Evolutionary conservation across 352 stramenopile genomes (phyloP), one percentile per base, ranked within the genome.

Genomic region (Plasmopara viticola): DNA sequence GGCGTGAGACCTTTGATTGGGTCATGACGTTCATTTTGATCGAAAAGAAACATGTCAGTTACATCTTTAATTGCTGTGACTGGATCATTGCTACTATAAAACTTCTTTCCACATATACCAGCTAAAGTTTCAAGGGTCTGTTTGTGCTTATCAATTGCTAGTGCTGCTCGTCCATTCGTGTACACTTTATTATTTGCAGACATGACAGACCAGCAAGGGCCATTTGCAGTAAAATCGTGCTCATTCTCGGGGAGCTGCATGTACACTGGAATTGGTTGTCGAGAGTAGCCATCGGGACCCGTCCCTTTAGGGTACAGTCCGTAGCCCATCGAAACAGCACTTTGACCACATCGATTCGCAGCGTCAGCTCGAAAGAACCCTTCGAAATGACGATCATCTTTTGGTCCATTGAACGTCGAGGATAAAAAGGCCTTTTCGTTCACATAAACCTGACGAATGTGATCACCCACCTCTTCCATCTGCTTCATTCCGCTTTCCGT

Each of bases 181-280:
- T 90, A 88, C n/a, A 63, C 39, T 30, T 70, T 72, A 41, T 63
- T 70, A 50, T 85, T 74, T 15, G 66, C 46, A n/a, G 73, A 66
- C 52, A 84, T 74, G 20, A 86, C 64, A 3, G 51, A 60, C 66
- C 76, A 82, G 62, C 79, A 90, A 5, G 77, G 77, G 5, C 66
- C 73, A 44, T 82, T 85, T 5, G 79, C 79, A 0, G 77, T 86
- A 51, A 90, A 90, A 49, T 90, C 79, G 52, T 85, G 77, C 38
- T 90, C 79, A 44, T 81, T 90, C 73, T 90, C 70, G n/a, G 58
- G 70, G 0, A 90, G 53, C 51, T 90, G 79, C 79, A 90, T 90
- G 64, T 73, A 90, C 31, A 90, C 66, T 0, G 79, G 74, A 43
- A 90, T 86, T 0, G 76, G 76, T 55, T 90, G 79, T 42, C 71